phyloP scores from a whole-genome alignment of 768 basidiomycete species.

The Galerina marginata region DNA sequence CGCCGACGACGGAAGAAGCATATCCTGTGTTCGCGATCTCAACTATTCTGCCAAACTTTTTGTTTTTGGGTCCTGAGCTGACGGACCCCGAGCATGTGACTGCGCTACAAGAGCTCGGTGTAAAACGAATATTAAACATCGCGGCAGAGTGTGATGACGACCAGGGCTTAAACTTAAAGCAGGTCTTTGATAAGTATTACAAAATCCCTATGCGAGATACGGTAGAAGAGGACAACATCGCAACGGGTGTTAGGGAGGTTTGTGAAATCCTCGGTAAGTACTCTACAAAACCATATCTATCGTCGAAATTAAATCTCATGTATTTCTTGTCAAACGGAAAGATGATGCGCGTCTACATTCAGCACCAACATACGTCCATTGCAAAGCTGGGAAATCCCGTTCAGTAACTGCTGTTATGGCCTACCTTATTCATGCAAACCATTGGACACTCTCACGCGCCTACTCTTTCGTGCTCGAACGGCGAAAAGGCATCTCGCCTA shows the following conservation, averaged over 20 bases:
- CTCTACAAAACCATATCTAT: not conserved
- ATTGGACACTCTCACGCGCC: conserved; percentile 92
- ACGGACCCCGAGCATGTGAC: conserved; percentile 75
- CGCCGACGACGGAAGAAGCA: conserved; percentile 63
- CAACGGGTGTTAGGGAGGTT: conserved; percentile 79
- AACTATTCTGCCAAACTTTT: conserved; percentile 88
- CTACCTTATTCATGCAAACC: conserved; percentile 96
- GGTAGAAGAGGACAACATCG: conserved; percentile 92
- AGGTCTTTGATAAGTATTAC: conserved; percentile 82
- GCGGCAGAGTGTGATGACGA: conserved; percentile 91
- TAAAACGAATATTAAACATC: conserved; percentile 89
- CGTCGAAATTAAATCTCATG: not conserved
- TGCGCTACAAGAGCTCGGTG: conserved; percentile 74
- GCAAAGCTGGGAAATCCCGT: conserved; percentile 94
- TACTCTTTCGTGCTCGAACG: conserved; percentile 93
- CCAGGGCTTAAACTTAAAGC: conserved; percentile 67
- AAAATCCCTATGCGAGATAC: conserved; percentile 94
- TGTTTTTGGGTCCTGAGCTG: conserved; percentile 91
- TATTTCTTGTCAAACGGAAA: conserved; percentile 33
- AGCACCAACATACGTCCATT: conserved; percentile 92
- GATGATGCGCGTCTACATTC: conserved; percentile 93
- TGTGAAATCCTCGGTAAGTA: conserved; percentile 85
- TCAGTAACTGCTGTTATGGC: conserved; percentile 97
- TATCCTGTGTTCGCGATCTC: conserved; percentile 81
- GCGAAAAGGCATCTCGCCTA: conserved; percentile 93